These are phyloP conservation scores for Pestalotiopsis sp. DNA, from an alignment of 2,329 filamentous ascomycete species.

Conservation along the genomic window DNA sequence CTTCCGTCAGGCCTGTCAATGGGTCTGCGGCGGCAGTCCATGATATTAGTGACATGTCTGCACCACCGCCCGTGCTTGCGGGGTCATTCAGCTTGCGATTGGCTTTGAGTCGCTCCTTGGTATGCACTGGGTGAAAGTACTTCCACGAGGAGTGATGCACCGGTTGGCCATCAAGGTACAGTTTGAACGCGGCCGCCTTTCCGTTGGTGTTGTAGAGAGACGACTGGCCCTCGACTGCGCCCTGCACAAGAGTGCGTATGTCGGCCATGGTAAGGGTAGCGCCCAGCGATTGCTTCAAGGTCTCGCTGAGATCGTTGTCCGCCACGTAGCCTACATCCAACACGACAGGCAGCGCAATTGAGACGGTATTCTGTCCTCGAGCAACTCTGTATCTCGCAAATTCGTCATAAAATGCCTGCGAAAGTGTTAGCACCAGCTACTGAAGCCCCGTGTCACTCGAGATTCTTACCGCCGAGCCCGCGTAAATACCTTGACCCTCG, in stretches of 20 bases:
- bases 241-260: constrained; percentile 3
- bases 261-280: neutral
- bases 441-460: too few relatives aligned
- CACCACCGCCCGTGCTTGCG: neutral
- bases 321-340: constrained; percentile 7
- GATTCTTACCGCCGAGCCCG: neutral
- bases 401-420: constrained; percentile 10
- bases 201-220: neutral
- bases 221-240: neutral
- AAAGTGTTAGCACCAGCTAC: neutral
- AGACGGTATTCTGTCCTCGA: neutral
- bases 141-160: neutral
- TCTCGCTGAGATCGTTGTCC: neutral
- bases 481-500: constrained; percentile 33
- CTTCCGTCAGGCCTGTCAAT: neutral
- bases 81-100: neutral
- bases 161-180: too few relatives aligned
- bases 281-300: constrained; percentile 5
- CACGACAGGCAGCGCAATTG: neutral
- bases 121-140: neutral
- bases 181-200: neutral
- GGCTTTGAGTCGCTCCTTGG: neutral
- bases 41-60: too few relatives aligned
- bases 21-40: neutral
- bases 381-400: neutral